phyloP scores from a whole-genome alignment of 495 filamentous ascomycete genomes.

The Chaetomium cochliodes region DNA sequence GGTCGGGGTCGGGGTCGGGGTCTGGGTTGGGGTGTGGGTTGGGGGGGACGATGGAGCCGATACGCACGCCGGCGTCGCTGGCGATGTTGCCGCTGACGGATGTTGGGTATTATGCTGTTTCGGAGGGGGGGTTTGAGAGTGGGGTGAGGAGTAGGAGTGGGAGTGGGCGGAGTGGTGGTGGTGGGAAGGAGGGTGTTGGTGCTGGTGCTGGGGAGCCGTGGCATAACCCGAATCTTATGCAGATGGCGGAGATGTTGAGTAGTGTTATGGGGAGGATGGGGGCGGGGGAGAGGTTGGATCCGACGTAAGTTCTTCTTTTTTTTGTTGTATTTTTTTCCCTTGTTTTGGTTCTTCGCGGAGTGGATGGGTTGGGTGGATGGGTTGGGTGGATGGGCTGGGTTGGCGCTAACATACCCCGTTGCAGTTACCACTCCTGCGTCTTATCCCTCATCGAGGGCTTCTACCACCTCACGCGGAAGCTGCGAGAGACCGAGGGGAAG shows the following conservation, averaged over 20 bases:
- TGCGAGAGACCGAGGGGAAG: conserved; percentile 24
- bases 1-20: no score
- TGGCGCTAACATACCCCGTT: background rate
- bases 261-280: conserved; percentile 34
- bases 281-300: conserved; percentile 34
- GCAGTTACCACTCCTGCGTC: conserved; percentile 44
- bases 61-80: background rate
- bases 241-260: conserved; percentile 46
- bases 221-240: conserved; percentile 43
- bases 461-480: conserved; percentile 25
- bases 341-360: background rate
- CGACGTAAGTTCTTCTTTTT: conserved; percentile 24
- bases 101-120: background rate
- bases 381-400: no score
- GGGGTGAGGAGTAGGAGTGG: background rate
- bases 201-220: conserved; percentile 21
- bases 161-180: no score
- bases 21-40: background rate
- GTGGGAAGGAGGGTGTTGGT: background rate
- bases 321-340: background rate
- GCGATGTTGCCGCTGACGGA: conserved; percentile 19
- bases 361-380: background rate
- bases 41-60: background rate
- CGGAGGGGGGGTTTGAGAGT: background rate
- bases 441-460: conserved; percentile 45